phyloP scores from a whole-genome alignment of 257 asterid genomes.

The Ophiorrhiza pumila region DNA sequence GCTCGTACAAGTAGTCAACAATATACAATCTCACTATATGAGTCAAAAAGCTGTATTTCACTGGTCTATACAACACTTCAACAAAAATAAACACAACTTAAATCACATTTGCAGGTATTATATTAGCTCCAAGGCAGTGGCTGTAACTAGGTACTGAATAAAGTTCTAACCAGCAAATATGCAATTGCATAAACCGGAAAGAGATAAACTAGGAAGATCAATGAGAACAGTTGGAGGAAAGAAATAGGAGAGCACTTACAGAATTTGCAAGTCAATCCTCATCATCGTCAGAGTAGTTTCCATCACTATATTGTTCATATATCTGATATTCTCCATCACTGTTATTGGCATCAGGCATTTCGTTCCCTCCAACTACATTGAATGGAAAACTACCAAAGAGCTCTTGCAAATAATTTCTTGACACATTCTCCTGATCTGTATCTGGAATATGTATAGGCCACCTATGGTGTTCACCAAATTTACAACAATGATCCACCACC shows the following conservation, averaged over 20 bases:
- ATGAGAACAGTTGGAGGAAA: not conserved
- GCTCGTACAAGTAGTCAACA: not conserved
- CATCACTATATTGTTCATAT: conserved; percentile 65
- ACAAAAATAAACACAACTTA: not conserved
- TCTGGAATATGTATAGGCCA: conserved; percentile 50
- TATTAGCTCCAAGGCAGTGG: not conserved
- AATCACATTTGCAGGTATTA: not conserved
- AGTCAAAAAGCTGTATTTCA: not conserved
- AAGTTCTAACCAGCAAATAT: not conserved
- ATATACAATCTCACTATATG: not conserved
- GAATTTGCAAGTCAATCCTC: conserved; percentile 28
- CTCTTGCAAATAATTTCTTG: conserved; percentile 71
- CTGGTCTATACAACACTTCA: not conserved
- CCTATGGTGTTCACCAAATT: not conserved
- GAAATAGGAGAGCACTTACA: not conserved
- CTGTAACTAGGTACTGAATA: not conserved
- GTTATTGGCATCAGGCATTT: conserved; percentile 34
- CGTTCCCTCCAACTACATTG: conserved; percentile 38
- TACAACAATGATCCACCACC: not conserved
- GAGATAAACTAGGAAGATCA: not conserved
- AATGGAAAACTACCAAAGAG: conserved; percentile 81
- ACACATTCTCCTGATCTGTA: conserved; percentile 55
- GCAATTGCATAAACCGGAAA: not conserved
- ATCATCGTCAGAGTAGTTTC: conserved; percentile 51
- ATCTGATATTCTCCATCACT: conserved; percentile 66